phyloP scores from a whole-genome alignment of 768 basidiomycete genomes.

The Tulasnella sp. region DNA sequence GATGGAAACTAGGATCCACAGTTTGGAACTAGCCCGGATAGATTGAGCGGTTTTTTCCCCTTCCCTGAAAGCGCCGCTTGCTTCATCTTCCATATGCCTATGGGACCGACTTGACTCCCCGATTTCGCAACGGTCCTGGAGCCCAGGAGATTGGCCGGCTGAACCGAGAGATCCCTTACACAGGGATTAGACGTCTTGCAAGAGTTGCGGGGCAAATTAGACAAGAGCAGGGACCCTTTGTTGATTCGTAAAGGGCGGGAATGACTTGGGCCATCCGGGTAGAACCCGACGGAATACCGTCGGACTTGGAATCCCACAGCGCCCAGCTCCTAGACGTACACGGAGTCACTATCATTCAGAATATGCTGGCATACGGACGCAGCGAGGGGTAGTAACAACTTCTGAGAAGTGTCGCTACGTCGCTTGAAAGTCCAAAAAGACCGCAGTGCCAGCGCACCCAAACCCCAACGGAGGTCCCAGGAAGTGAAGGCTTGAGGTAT shows the following conservation, averaged over 20 bases:
- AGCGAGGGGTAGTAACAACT: background rate
- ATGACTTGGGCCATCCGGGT: background rate
- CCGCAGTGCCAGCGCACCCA: background rate
- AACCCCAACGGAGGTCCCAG: background rate
- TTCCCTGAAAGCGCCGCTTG: background rate
- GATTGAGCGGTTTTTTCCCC: background rate
- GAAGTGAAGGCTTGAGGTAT: conserved; percentile 3
- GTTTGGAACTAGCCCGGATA: background rate
- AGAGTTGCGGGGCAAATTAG: conserved; percentile 1
- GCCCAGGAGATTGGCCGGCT: background rate
- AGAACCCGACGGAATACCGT: background rate
- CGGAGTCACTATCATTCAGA: background rate
- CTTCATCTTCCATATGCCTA: background rate
- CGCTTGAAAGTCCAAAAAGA: background rate
- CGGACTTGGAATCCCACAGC: background rate
- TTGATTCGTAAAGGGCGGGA: background rate
- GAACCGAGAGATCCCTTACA: background rate
- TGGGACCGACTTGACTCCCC: background rate
- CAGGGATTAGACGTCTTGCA: conserved; percentile 1
- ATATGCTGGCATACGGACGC: background rate
- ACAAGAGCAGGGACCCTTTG: background rate
- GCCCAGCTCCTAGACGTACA: conserved; percentile 1
- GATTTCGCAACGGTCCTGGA: background rate
- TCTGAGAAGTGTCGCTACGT: background rate
- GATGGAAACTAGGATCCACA: conserved; percentile 9